Evolutionary conservation across 805 yeast species (phyloP).

Genomic region (Kodamaea sagamina): DNA sequence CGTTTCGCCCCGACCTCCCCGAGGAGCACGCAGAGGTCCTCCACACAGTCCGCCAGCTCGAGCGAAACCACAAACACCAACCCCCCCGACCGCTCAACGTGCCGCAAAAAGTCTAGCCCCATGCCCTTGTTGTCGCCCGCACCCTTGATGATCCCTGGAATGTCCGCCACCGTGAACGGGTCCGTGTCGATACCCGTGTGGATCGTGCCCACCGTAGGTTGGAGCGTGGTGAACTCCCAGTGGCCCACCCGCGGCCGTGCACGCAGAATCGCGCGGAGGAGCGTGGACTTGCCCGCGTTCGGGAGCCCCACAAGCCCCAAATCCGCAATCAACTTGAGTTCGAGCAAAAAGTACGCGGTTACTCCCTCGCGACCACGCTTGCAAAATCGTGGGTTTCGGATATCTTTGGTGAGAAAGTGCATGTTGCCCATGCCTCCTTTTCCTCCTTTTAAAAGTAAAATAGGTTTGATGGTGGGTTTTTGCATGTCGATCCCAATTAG

Average conservation of each 20-base stretch:
- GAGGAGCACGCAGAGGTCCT: conserved; percentile 62
- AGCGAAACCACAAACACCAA: conserved; percentile 83
- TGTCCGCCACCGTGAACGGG: conserved; percentile 92
- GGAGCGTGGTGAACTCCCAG: conserved; percentile 95
- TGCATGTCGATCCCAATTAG: conserved; percentile 75
- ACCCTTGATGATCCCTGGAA: conserved; percentile 92
- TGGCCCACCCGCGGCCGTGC: conserved; percentile 93
- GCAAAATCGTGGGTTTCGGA: conserved; percentile 88
- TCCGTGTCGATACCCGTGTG: conserved; percentile 60
- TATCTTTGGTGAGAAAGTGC: conserved; percentile 83
- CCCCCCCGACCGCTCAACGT: conserved; percentile 89
- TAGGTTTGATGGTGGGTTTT: conserved; percentile 62
- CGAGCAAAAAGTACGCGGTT: conserved; percentile 70
- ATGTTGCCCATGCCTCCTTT: conserved; percentile 94
- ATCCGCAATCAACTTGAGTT: conserved; percentile 87
- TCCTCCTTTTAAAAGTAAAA: conserved; percentile 78
- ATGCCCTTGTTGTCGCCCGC: conserved; percentile 85
- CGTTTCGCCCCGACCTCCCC: conserved; percentile 72
- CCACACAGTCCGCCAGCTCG: conserved; percentile 64
- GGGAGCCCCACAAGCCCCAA: conserved; percentile 94
- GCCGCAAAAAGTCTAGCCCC: conserved; percentile 91
- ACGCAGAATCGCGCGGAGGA: conserved; percentile 79
- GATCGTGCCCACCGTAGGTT: conserved; percentile 90
- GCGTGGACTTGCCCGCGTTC: conserved; percentile 93
- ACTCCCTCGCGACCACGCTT: conserved; percentile 75